Conservation (phyloP, 2,329 filamentous ascomycete species). For the Alternaria sp. region DNA sequence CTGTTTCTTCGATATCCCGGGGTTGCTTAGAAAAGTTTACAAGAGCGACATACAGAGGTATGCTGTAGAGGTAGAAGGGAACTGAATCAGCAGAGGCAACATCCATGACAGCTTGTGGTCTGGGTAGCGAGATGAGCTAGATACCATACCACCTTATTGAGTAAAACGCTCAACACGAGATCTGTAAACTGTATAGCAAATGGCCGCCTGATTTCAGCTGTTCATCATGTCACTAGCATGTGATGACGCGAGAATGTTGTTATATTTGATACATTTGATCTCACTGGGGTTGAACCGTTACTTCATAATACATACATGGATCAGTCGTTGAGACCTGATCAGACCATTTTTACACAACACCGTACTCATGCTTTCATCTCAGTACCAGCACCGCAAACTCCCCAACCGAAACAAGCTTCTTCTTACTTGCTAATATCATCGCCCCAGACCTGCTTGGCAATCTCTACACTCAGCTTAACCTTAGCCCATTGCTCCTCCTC, state of each 20-base stretch:
- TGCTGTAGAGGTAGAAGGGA: not conserved
- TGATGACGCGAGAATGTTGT: not conserved
- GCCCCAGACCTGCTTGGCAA: constrained; percentile 64
- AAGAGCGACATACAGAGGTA: not conserved
- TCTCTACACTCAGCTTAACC: constrained; percentile 61
- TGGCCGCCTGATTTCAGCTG: not conserved
- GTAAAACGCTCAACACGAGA: not conserved
- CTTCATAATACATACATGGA: not conserved
- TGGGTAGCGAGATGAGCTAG: not conserved
- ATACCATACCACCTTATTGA: not conserved
- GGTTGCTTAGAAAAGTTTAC: not conserved
- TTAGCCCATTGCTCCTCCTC: constrained; percentile 66
- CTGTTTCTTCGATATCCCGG: not conserved
- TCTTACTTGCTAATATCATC: constrained; percentile 49
- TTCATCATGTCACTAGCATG: not conserved
- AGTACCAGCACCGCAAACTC: not conserved
- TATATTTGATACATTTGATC: not conserved
- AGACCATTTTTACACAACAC: not conserved
- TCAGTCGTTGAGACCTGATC: not conserved
- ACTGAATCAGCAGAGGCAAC: not conserved
- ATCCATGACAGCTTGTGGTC: not conserved
- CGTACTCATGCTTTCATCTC: not conserved
- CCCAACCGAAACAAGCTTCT: not conserved
- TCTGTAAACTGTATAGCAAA: not conserved
- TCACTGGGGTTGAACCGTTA: not conserved